phyloP scores from a whole-genome alignment of 208 protist genomes.

The Leishmania mexicana region DNA sequence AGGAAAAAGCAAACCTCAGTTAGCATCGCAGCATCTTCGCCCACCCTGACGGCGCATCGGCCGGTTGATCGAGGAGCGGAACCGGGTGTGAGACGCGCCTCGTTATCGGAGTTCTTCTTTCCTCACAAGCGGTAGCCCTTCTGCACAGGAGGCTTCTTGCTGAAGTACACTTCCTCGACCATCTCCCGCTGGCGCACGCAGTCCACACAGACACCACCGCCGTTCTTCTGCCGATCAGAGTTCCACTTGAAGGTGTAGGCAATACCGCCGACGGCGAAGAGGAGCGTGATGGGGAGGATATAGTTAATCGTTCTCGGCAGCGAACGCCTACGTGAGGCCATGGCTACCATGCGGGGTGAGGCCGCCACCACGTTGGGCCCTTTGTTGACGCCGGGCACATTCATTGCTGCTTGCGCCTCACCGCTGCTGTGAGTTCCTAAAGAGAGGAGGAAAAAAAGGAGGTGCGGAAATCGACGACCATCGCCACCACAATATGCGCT shows the following conservation, averaged over 20 bases:
- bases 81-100: not conserved
- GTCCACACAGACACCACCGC: conserved; percentile 76
- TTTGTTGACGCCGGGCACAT: conserved; percentile 25
- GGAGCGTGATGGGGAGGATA: conserved; percentile 56
- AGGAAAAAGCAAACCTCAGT: not conserved
- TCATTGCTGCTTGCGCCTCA: conserved; percentile 16
- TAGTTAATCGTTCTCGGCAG: conserved; percentile 25
- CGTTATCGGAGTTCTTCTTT: not conserved
- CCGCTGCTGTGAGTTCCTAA: not conserved
- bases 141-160: conserved; percentile 48
- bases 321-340: conserved; percentile 4
- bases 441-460: conserved; percentile 4
- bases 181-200: conserved; percentile 85
- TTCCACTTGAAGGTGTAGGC: conserved; percentile 76
- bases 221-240: conserved; percentile 62
- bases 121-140: conserved; percentile 61
- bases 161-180: conserved; percentile 82
- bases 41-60: not conserved
- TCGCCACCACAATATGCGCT: not conserved
- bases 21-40: not conserved
- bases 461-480: not conserved
- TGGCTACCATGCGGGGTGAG: conserved; percentile 36
- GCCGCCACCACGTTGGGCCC: conserved; percentile 24
- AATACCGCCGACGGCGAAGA: conserved; percentile 69
- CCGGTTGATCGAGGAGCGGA: not conserved